Conservation (phyloP, 176 grass and related monocot genomes). For the Aegilops umbellulata region DNA sequence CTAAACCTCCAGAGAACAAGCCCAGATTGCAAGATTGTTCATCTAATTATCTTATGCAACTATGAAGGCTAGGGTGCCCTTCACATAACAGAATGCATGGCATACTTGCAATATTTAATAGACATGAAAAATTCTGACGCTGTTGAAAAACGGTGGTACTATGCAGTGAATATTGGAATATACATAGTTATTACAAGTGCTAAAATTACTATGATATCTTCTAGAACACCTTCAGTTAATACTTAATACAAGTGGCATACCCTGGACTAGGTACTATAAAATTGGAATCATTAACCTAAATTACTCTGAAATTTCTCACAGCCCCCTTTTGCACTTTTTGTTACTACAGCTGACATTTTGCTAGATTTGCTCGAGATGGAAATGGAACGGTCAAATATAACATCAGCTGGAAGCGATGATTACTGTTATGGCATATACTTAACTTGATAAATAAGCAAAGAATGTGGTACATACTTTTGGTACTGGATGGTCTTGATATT, state of each 20-base stretch:
- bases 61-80: not conserved
- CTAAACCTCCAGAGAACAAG: not conserved
- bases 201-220: not conserved
- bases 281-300: no score
- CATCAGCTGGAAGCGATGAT: not conserved
- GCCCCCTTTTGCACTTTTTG: no score
- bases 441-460: not conserved
- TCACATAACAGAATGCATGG: not conserved
- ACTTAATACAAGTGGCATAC: not conserved
- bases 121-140: not conserved
- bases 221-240: not conserved
- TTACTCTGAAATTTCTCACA: not conserved
- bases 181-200: not conserved
- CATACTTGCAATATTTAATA: not conserved
- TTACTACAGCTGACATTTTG: no score
- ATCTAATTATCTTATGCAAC: not conserved
- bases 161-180: not conserved
- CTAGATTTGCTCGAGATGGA: no score
- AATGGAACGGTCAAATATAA: not conserved
- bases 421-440: not conserved
- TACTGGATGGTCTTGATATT: slow-evolving; percentile 81
- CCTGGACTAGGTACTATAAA: not conserved
- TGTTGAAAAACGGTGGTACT: not conserved
- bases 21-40: not conserved
- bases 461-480: slow-evolving; percentile 49